Base-by-base conservation (phyloP, 805 yeast species). In the Candida tallmaniae region DNA sequence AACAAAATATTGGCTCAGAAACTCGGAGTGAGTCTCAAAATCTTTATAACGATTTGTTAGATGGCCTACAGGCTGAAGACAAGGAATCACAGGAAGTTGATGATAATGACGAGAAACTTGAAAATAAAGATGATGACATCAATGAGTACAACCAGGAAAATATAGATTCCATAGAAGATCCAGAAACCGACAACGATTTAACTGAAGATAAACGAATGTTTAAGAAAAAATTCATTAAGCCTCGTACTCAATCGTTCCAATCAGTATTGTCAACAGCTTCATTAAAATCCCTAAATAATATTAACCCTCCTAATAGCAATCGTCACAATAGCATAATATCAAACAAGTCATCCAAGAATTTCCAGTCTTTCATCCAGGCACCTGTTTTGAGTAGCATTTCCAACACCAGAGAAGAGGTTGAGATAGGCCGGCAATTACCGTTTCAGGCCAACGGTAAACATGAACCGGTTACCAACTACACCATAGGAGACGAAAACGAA, bases 281-380 rank as follows among this genome's bases (percentile, higher is more conserved):
- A 4, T 49, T 66, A 29, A 63, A 62, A 40, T 57, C 65, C 23
- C 45, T 66, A 25, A 60, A 58, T 35, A 41, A 6, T 39, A 41
- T 40, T 26, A 11, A 27, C 15, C 8, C 8, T 15, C 17, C 24
- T n/a, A 29, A 32, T 13, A 28, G 17, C 20, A 34, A 23, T 23
- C 51, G 31, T 39, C 40, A 23, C 33, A 29, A 23, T 23, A 42
- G 46, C 28, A 37, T 35, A 9, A 29, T 39, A 9, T 32, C 60
- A 54, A 34, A 61, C 42, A 27, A 52, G 20, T 38, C 53, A 57
- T 38, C 52, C 27, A 50, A 61, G 44, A 61, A 67, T 47, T 63
- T 65, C 50, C 73, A 67, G 50, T 58, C 66, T 15, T 65, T 62
- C 38, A 67, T 67, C 35, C 73, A 67, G 47, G 73, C 71, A 1